Conservation (phyloP, 139 green algal species). For the Gonium pectorale region DNA sequence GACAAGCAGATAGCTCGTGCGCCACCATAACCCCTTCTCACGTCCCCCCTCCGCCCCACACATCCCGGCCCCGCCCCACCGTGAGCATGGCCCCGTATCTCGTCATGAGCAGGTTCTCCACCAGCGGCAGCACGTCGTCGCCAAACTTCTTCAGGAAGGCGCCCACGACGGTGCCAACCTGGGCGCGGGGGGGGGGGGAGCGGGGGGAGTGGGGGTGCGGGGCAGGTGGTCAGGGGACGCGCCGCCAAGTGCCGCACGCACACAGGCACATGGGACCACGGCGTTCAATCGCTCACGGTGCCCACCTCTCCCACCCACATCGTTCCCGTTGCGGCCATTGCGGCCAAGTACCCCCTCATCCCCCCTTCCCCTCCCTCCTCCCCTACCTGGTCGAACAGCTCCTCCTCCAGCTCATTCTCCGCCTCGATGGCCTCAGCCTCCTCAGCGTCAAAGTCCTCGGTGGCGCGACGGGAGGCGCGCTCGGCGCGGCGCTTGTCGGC, state of each 20-base stretch:
- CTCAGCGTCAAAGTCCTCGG: slow-evolving; percentile 96
- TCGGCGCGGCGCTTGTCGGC: slow-evolving; percentile 75
- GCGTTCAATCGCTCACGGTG: too few relatives aligned
- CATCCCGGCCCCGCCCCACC: neutral
- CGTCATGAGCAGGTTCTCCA: slow-evolving; percentile 84
- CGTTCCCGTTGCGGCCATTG: too few relatives aligned
- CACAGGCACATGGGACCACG: too few relatives aligned
- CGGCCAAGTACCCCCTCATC: too few relatives aligned
- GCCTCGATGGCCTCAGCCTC: slow-evolving; percentile 91
- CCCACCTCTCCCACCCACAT: too few relatives aligned
- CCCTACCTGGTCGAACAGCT: slow-evolving; percentile 85
- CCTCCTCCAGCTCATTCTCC: slow-evolving; percentile 93
- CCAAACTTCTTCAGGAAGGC: slow-evolving; percentile 83
- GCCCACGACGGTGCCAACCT: slow-evolving; percentile 72
- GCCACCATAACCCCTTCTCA: too few relatives aligned
- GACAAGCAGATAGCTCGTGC: too few relatives aligned
- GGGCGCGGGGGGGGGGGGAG: neutral
- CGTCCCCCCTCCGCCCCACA: neutral
- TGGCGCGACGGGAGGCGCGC: slow-evolving; percentile 46
- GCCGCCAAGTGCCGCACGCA: too few relatives aligned
- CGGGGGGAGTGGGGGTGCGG: neutral
- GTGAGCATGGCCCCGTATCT: slow-evolving; percentile 40
- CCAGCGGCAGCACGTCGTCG: slow-evolving; percentile 82
- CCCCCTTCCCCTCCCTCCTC: neutral
- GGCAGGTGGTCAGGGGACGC: too few relatives aligned